Conservation (phyloP, 1,284 basidiomycete species). For the Exsudoporus floridanus region DNA sequence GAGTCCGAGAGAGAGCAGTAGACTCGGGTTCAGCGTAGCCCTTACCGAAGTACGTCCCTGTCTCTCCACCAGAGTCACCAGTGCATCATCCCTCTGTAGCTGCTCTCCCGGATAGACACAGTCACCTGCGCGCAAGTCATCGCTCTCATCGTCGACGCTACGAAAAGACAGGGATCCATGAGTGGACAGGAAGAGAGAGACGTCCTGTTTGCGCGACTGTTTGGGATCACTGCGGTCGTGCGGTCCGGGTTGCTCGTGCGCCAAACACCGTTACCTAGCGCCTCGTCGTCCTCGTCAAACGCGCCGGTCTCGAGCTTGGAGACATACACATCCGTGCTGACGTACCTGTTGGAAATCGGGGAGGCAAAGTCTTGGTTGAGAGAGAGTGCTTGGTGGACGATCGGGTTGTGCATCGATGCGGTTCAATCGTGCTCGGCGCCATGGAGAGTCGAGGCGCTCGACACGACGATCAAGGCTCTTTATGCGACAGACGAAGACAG, state of each 20-base stretch:
- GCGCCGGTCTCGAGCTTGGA: constrained; percentile 54
- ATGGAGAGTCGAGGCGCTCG: constrained; percentile 74
- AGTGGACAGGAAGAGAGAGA: constrained; percentile 92
- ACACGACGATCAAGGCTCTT: constrained; percentile 50
- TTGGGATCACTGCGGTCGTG: constrained; percentile 82
- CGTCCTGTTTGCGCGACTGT: constrained; percentile 87
- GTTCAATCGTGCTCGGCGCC: constrained; percentile 56
- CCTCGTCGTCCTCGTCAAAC: constrained; percentile 52
- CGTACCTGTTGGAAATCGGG: constrained; percentile 68
- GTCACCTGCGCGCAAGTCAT: constrained; percentile 77
- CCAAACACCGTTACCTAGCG: constrained; percentile 50
- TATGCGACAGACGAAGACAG: constrained; percentile 35
- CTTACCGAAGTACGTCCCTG: constrained; percentile 78
- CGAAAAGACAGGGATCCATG: constrained; percentile 70
- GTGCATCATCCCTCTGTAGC: constrained; percentile 44
- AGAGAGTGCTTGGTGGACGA: constrained; percentile 89
- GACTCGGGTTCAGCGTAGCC: constrained; percentile 93
- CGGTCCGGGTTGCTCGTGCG: constrained; percentile 80
- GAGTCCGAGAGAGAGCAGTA: constrained; percentile 88
- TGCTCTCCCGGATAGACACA: constrained; percentile 78
- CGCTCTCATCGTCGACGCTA: constrained; percentile 68
- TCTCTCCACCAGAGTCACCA: neutral
- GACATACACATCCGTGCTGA: constrained; percentile 65
- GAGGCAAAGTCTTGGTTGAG: constrained; percentile 88
- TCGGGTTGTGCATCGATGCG: constrained; percentile 63